Evolutionary conservation across 768 basidiomycete genomes (phyloP), one percentile per base, ranked within the genome.

Genomic region (Panus rudis): DNA sequence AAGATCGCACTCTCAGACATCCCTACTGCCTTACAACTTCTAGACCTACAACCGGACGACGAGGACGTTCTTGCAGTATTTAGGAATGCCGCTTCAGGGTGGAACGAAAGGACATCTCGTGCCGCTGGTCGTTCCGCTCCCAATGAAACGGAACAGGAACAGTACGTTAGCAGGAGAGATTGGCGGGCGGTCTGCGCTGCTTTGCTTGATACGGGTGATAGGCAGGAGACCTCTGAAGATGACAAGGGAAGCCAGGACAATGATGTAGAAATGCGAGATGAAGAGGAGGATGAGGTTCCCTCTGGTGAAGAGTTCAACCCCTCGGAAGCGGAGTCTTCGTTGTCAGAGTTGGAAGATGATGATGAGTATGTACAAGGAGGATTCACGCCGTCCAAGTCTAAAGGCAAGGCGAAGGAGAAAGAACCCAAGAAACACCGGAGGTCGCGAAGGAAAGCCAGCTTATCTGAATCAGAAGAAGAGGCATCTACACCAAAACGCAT

Each of bases 181-280:
- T 92, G 84, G 84, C 74, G 84, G 27, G 72, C 84, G 11, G 83
- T 92, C 4, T 91, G 88, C 56, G 78, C 81, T 8, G 82, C 82
- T 4, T 64, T 92, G 11, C 66, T 91, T 8, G 63, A 62, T 8
- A 43, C 54, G 3, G 63, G 59, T 6, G 56, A 35, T 11, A 56
- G 40, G 4, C n/a, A n/a, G n/a, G n/a, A n/a, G n/a, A n/a, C n/a
- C n/a, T n/a, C n/a, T n/a, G 52, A 48, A 1, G 54, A 48, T 4
- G 63, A 62, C 17, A 61, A 61, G 20, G 61, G 55, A 17, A 55
- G 39, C 22, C 58, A 56, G 11, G 51, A 49, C 4, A 58, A 56
- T 10, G 51, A 43, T 6, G 56, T 45, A 14, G n/a, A n/a, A 2
- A 51, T 42, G 4, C 45, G 45, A 11, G 60, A 56, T n/a, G 59